These are phyloP conservation scores for Zasmidium cellare DNA, from an alignment of 2,329 filamentous ascomycete species.

Conservation along the genomic window DNA sequence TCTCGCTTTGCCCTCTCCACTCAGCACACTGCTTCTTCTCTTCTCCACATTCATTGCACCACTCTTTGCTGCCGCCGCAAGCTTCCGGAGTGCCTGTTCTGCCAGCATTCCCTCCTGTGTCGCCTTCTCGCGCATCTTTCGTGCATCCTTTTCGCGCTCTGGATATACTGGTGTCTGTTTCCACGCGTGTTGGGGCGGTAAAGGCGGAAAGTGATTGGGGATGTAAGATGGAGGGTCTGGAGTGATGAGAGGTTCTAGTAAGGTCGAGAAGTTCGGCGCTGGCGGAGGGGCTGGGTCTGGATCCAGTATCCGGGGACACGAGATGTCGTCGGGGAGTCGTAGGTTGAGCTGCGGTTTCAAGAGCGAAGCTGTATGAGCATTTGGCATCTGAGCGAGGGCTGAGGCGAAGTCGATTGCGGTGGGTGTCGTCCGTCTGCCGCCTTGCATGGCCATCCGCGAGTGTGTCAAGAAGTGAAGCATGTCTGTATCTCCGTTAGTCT, in stretches of 20 bases:
- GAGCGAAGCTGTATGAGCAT: slow-evolving; percentile 38
- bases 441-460: slow-evolving; percentile 59
- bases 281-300: slow-evolving; percentile 41
- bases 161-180: slow-evolving; percentile 60
- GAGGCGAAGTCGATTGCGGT: slow-evolving; percentile 61
- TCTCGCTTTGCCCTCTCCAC: slow-evolving; percentile 28
- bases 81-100: slow-evolving; percentile 63
- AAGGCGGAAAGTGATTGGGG: slow-evolving; percentile 60
- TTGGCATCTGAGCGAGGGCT: slow-evolving; percentile 45
- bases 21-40: slow-evolving; percentile 38
- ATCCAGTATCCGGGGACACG: slow-evolving; percentile 41
- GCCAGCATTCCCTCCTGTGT: slow-evolving; percentile 66
- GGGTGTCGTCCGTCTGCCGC: slow-evolving; percentile 55
- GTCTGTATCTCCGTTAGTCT: slow-evolving; percentile 33
- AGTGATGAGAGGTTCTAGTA: slow-evolving; percentile 55
- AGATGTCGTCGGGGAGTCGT: slow-evolving; percentile 34
- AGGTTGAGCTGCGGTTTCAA: slow-evolving; percentile 42
- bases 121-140: slow-evolving; percentile 56
- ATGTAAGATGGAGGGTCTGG: slow-evolving; percentile 54
- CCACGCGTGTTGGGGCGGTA: slow-evolving; percentile 66
- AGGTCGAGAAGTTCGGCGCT: slow-evolving; percentile 46
- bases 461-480: slow-evolving; percentile 55
- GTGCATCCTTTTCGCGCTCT: slow-evolving; percentile 59
- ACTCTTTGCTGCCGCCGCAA: slow-evolving; percentile 52
- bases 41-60: slow-evolving; percentile 48